Conservation (phyloP, 2,329 filamentous ascomycete genomes). For the Botrytis squamosa region DNA sequence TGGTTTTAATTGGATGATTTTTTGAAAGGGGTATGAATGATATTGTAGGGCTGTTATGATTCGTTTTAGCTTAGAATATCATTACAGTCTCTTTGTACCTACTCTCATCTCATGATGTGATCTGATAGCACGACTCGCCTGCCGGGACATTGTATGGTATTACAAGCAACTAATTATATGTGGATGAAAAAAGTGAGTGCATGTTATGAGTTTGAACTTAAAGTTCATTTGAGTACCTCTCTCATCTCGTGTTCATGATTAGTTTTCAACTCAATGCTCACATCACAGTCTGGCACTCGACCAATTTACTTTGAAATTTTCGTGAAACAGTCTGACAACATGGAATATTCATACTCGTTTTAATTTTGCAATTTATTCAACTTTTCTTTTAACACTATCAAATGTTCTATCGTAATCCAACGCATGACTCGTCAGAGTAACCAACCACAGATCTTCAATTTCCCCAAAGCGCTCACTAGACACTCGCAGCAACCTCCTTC, state of each 20-base stretch:
- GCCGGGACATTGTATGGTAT: background rate
- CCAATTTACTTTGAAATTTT: background rate
- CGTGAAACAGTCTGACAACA: background rate
- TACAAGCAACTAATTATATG: background rate
- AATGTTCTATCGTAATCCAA: background rate
- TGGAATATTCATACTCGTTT: background rate
- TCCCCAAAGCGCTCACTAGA: background rate
- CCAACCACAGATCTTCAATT: background rate
- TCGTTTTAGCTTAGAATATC: slow-evolving; percentile 15
- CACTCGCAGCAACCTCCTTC: slow-evolving; percentile 19
- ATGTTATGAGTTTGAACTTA: background rate
- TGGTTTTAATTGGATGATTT: slow-evolving; percentile 12
- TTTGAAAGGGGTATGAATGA: slow-evolving; percentile 3
- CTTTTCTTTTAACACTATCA: too few species aligned
- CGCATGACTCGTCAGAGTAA: background rate
- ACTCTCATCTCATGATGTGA: background rate
- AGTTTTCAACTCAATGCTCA: too few species aligned
- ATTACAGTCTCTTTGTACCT: background rate
- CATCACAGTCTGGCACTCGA: background rate
- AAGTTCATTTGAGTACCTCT: background rate
- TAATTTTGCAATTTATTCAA: background rate
- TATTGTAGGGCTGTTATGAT: background rate
- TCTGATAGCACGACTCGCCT: background rate
- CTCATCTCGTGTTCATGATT: background rate
- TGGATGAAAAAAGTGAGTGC: background rate